Base-by-base conservation (phyloP, 1,284 basidiomycete species). In the Clitocybe nebularis region DNA sequence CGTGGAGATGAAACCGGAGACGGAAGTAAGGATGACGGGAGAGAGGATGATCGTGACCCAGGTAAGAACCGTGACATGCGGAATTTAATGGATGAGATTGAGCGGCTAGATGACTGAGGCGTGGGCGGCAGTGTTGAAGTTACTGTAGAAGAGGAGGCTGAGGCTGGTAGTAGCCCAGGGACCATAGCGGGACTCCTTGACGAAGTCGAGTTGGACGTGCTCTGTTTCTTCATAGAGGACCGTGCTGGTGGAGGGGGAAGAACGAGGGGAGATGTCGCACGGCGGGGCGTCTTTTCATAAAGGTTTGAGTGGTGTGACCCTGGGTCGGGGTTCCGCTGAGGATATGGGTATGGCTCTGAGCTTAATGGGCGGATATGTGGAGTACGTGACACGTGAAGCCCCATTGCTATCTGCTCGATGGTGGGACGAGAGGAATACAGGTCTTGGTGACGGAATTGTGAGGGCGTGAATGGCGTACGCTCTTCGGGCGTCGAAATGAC, bases 361-460 rank as follows among this genome's bases (percentile, higher is more conserved):
- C 43, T 52, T 25, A 63, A 50, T 16, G 72, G 67, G 39, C 77
- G 72, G 20, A 85, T 60, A 56, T 85, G 81, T 4, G 83, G 82
- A 1, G 83, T 86, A 32, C 80, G 77, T 8, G 83, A 86, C 21
- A 83, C 64, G 58, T 85, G 84, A 14, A 85, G 69, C 17, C 82
- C 83, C 81, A 85, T 86, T 11, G 81, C 78, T 48, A 85, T 85
- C 60, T 85, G 82, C 52, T 81, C 77, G 33, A 84, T 69, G 40
- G 79, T 81, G 2, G 83, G 83, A n/a, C 73, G 78, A 14, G 67
- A 60, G 14, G 64, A 50, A 17, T 62, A 57, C 21, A 68, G 56
- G 52, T 71, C 62, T 41, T 64, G 59, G 44, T 69, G 59, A 49
- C 64, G 66, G 54, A 72, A 68, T 26, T 61, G 62, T n/a, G 70